A percentile compares a stretch with the other conserved stretches of the same genome.
Conservation (phyloP, 805 yeast genomes). For the Metschnikowia dekortorum region DNA sequence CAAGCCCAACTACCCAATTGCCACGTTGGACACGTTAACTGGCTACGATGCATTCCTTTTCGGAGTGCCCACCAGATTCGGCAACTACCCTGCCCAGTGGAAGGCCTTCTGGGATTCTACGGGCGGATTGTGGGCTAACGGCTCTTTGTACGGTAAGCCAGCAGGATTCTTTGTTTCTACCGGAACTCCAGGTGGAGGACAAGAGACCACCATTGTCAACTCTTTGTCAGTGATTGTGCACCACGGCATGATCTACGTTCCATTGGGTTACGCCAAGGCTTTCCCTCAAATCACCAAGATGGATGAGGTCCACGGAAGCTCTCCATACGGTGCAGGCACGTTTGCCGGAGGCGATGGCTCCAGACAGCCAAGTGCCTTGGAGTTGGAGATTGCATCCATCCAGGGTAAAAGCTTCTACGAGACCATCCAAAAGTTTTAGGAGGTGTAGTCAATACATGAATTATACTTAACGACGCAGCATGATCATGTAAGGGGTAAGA, state of each 20-base stretch:
- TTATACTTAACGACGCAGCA: no score
- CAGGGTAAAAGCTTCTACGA: slow-evolving; percentile 19
- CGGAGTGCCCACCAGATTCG: slow-evolving; percentile 85
- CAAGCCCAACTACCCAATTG: slow-evolving; percentile 58
- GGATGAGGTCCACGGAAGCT: slow-evolving; percentile 17
- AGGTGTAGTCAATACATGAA: not conserved
- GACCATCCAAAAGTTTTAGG: slow-evolving; percentile 16
- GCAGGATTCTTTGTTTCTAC: slow-evolving; percentile 71
- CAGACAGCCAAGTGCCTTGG: slow-evolving; percentile 19
- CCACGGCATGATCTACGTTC: slow-evolving; percentile 21
- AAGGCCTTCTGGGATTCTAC: slow-evolving; percentile 72
- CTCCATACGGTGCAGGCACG: slow-evolving; percentile 20
- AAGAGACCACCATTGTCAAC: slow-evolving; percentile 19
- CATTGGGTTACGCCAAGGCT: slow-evolving; percentile 20
- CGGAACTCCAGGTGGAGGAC: slow-evolving; percentile 70
- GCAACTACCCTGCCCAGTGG: slow-evolving; percentile 76
- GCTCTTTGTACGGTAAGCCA: slow-evolving; percentile 68
- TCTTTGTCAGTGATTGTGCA: slow-evolving; percentile 17
- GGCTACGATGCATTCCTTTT: slow-evolving; percentile 77
- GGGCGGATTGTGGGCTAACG: slow-evolving; percentile 75
- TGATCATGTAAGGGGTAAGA: no score
- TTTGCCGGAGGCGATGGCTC: slow-evolving; percentile 20
- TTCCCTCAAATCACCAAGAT: slow-evolving; percentile 17
- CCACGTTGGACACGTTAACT: slow-evolving; percentile 52
- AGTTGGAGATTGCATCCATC: slow-evolving; percentile 19